Evolutionary conservation across 1,284 basidiomycete genomes (phyloP).

Genomic region (Rhodotorula mucilaginosa): DNA sequence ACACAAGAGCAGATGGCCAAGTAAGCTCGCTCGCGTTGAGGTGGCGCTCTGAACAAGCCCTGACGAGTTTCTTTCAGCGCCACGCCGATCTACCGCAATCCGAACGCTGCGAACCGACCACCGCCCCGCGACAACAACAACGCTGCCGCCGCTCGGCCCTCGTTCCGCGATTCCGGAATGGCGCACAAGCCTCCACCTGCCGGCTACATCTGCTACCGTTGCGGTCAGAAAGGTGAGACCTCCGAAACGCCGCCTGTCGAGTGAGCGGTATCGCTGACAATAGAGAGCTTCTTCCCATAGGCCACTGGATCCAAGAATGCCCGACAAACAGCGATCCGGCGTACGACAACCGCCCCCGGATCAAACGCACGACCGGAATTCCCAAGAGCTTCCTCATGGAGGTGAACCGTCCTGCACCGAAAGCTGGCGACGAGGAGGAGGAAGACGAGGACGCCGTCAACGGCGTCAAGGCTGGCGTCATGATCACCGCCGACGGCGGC

Average conservation of each 20-base stretch:
- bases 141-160: constrained; percentile 43
- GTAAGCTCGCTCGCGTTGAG: constrained; percentile 6
- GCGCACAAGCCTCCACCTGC: constrained; percentile 61
- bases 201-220: constrained; percentile 99
- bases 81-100: constrained; percentile 61
- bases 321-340: constrained; percentile 95
- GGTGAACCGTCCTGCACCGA: constrained; percentile 72
- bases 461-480: constrained; percentile 65
- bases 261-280: background rate
- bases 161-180: constrained; percentile 17
- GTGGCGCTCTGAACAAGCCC: background rate
- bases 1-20: constrained; percentile 95
- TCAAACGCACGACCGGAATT: constrained; percentile 90
- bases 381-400: constrained; percentile 96
- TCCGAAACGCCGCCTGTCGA: constrained; percentile 18
- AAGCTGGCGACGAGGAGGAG: constrained; percentile 26
- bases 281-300: constrained; percentile 52
- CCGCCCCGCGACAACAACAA: background rate
- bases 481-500: constrained; percentile 94
- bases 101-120: constrained; percentile 27
- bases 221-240: constrained; percentile 86
- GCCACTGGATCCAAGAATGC: constrained; percentile 99
- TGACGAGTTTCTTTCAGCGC: constrained; percentile 56
- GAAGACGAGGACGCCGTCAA: background rate
- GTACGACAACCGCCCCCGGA: constrained; percentile 88